phyloP scores from a whole-genome alignment of 164 flowering plant species.

The Stephania japonica region DNA sequence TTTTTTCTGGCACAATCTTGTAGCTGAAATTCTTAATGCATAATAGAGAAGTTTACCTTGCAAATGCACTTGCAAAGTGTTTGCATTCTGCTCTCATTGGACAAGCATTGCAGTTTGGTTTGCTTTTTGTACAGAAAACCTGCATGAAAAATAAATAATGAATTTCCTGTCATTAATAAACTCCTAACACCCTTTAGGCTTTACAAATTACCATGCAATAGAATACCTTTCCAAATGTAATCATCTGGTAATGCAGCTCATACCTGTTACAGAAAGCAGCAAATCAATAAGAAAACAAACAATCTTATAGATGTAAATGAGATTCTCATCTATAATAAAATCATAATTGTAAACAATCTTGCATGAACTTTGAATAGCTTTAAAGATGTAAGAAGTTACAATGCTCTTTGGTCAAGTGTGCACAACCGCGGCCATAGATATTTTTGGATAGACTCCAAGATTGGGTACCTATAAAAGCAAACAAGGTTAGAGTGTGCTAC shows the following conservation, averaged over 20 bases:
- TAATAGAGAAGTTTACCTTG: conserved; percentile 43
- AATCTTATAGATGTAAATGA: conserved; percentile 4
- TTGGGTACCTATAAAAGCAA: conserved; percentile 49
- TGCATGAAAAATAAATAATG: conserved; percentile 22
- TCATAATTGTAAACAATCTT: background rate
- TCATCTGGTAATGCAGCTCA: conserved; percentile 86
- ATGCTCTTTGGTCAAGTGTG: conserved; percentile 50
- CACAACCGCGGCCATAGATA: conserved; percentile 88
- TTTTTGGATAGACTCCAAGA: conserved; percentile 63
- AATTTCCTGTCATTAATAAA: background rate
- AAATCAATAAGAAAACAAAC: conserved; percentile 13
- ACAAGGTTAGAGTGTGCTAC: conserved; percentile 9
- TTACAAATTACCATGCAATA: background rate
- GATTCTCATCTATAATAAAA: conserved; percentile 9
- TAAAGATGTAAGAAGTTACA: conserved; percentile 39
- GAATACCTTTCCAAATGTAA: conserved; percentile 90
- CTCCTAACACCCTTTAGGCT: background rate
- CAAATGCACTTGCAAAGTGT: conserved; percentile 75
- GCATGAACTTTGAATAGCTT: background rate
- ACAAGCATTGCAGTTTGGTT: conserved; percentile 83
- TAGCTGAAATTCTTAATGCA: background rate
- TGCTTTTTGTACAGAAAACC: conserved; percentile 84
- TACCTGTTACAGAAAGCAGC: conserved; percentile 41
- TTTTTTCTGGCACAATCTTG: background rate
- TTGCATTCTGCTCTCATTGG: conserved; percentile 86